phyloP scores from a whole-genome alignment of 345 rosid species.

The Ailanthus altissimus region DNA sequence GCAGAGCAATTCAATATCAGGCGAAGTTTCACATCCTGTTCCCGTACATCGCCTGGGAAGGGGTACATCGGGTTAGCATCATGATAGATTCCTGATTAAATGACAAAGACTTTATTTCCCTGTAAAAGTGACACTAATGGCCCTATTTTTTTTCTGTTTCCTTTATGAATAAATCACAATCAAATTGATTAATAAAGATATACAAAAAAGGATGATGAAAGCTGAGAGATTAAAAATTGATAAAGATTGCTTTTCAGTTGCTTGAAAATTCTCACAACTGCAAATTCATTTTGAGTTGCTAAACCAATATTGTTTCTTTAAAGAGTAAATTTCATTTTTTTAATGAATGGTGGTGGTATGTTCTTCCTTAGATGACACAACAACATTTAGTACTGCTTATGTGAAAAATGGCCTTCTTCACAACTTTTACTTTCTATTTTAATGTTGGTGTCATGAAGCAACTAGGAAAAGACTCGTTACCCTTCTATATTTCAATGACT shows the following conservation, averaged over 20 bases:
- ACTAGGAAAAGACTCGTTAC: background rate
- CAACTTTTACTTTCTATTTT: background rate
- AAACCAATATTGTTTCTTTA: background rate
- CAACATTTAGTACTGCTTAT: background rate
- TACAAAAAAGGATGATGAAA: slow-evolving; percentile 1
- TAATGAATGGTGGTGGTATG: background rate
- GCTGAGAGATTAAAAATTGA: background rate
- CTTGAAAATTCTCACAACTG: background rate
- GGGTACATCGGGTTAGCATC: slow-evolving; percentile 78
- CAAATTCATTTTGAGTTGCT: background rate
- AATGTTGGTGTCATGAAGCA: background rate
- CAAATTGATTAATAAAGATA: background rate
- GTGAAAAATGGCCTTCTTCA: background rate
- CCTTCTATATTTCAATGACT: slow-evolving; percentile 6
- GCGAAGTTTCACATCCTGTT: slow-evolving; percentile 55
- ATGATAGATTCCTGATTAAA: slow-evolving; percentile 3
- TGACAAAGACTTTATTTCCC: background rate
- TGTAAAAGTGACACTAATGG: background rate
- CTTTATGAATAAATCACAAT: background rate
- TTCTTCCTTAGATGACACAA: background rate
- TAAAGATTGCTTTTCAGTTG: background rate
- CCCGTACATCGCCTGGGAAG: slow-evolving; percentile 94
- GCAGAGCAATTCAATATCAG: slow-evolving; percentile 30
- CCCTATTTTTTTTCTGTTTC: background rate
- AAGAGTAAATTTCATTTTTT: background rate